phyloP scores from a whole-genome alignment of 164 flowering plant species.

The Annona squamosa region DNA sequence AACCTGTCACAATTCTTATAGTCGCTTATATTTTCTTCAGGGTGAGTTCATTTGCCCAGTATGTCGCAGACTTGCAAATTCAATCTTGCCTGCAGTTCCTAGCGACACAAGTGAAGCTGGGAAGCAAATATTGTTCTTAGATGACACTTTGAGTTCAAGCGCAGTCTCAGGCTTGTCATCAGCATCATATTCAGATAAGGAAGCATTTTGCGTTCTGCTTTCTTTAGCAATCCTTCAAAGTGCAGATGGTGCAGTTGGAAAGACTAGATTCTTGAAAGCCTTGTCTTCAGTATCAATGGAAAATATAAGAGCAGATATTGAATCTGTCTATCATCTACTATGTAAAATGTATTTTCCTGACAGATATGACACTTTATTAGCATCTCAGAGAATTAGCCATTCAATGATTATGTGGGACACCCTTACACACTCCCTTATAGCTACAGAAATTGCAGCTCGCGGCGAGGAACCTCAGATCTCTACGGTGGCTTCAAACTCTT shows the following conservation, averaged over 20 bases:
- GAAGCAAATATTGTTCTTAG: slow-evolving; percentile 17
- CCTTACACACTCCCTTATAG: slow-evolving; percentile 70
- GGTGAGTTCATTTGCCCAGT: slow-evolving; percentile 96
- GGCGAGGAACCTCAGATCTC: slow-evolving; percentile 29
- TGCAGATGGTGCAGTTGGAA: slow-evolving; percentile 42
- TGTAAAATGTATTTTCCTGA: slow-evolving; percentile 60
- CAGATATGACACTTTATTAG: slow-evolving; percentile 30
- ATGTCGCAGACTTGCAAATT: slow-evolving; percentile 85
- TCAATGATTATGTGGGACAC: slow-evolving; percentile 81
- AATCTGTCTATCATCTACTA: slow-evolving; percentile 40
- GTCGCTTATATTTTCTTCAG: slow-evolving; percentile 24
- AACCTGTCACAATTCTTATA: neutral
- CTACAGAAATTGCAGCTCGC: slow-evolving; percentile 83
- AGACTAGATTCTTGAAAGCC: slow-evolving; percentile 27
- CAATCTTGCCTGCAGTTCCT: slow-evolving; percentile 58
- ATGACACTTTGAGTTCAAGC: slow-evolving; percentile 13
- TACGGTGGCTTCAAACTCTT: slow-evolving; percentile 26
- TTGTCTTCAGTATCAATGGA: slow-evolving; percentile 22
- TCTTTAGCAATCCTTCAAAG: slow-evolving; percentile 51
- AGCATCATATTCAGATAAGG: slow-evolving; percentile 12
- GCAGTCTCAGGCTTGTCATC: slow-evolving; percentile 18
- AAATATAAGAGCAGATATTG: slow-evolving; percentile 30
- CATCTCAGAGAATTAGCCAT: slow-evolving; percentile 41
- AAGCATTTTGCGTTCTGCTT: slow-evolving; percentile 31
- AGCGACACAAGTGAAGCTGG: slow-evolving; percentile 20